Percentiles rank a stretch among this genome's conserved stretches.
phyloP scores from a whole-genome alignment of 345 rosid species.

The Aquilaria sinensis region DNA sequence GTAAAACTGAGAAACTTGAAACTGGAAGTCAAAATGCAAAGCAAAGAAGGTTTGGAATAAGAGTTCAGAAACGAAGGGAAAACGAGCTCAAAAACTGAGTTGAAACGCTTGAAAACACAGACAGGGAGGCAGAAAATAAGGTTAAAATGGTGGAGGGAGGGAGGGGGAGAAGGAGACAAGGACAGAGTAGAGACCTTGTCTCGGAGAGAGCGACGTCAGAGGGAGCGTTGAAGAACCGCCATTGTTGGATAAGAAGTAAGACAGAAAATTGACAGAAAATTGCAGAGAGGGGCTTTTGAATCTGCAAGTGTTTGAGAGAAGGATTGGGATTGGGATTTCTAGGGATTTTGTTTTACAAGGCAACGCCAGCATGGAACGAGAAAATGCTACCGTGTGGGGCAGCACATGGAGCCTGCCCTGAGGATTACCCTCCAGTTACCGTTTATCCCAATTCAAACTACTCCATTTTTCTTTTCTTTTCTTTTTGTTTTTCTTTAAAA shows the following conservation, averaged over 20 bases:
- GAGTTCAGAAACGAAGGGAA: background rate
- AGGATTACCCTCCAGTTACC: background rate
- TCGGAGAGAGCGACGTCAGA: conserved; percentile 3
- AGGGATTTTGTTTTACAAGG: conserved; percentile 27
- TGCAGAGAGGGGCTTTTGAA: conserved; percentile 14
- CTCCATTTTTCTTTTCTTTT: too few species aligned
- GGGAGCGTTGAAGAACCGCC: conserved; percentile 7
- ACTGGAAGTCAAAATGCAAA: background rate
- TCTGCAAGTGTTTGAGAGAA: conserved; percentile 10
- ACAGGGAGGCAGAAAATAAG: background rate
- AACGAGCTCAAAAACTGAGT: background rate
- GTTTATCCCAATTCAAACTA: conserved; percentile 4
- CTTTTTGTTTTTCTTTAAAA: too few species aligned
- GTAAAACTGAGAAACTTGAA: conserved; percentile 1
- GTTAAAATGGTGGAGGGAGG: background rate
- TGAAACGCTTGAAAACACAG: too few species aligned
- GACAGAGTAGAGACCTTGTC: background rate
- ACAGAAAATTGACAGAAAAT: conserved; percentile 4
- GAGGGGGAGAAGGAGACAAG: conserved; percentile 7
- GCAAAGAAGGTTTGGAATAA: background rate
- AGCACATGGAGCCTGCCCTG: conserved; percentile 19
- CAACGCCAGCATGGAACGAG: background rate
- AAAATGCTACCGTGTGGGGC: conserved; percentile 14
- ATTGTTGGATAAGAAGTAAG: conserved; percentile 23
- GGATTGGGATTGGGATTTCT: conserved; percentile 15